phyloP scores from a whole-genome alignment of 768 basidiomycete species.

The Tubosaeta brunneosetosa region DNA sequence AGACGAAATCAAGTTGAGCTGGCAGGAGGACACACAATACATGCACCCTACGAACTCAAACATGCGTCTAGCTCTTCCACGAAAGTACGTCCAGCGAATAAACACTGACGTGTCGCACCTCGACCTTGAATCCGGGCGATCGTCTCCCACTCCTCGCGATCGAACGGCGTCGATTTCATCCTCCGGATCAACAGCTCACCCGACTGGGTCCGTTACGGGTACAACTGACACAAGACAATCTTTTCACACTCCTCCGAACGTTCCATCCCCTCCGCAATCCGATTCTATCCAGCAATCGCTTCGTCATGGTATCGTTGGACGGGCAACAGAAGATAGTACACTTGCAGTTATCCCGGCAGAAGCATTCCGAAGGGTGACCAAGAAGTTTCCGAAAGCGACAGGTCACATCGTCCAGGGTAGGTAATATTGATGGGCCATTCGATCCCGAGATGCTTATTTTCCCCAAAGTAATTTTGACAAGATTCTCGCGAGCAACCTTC shows the following conservation, averaged over 20 bases:
- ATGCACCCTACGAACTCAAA: constrained; percentile 25
- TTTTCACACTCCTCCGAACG: constrained; percentile 10
- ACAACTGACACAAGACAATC: constrained; percentile 2
- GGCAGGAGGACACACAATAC: constrained; percentile 62
- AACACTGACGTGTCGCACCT: constrained; percentile 66
- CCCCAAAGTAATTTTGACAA: constrained; percentile 80
- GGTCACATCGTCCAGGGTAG: constrained; percentile 93
- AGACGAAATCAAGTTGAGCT: constrained; percentile 86
- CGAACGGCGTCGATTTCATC: constrained; percentile 64
- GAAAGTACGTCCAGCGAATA: constrained; percentile 34
- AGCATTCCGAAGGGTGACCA: constrained; percentile 89
- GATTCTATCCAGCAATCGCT: constrained; percentile 27
- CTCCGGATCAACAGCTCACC: constrained; percentile 64
- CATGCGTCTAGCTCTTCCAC: constrained; percentile 18
- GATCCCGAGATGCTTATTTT: constrained; percentile 5
- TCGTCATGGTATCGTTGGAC: constrained; percentile 77
- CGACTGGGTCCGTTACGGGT: constrained; percentile 30
- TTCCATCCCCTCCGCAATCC: constrained; percentile 22
- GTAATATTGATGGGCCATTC: background rate
- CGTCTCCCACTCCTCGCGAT: constrained; percentile 30
- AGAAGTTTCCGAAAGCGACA: constrained; percentile 95
- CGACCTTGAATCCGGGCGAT: constrained; percentile 36
- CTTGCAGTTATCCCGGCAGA: constrained; percentile 99
- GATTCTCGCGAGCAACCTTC: constrained; percentile 96
- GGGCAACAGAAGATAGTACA: constrained; percentile 91